Conservation (phyloP, 108 stramenopile species). For the Epipyxis sp. region DNA sequence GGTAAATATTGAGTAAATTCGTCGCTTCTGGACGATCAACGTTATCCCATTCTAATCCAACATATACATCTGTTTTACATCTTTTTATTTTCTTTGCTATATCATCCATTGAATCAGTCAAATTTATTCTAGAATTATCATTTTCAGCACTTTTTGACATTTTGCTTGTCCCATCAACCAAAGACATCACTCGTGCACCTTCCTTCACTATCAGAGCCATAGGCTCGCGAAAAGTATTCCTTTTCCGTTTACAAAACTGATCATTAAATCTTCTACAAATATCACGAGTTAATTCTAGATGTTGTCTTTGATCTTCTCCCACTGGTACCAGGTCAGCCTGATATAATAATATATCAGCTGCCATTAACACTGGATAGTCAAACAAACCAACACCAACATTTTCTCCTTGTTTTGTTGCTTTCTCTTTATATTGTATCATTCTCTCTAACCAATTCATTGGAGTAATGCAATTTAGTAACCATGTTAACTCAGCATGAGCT, state of each 20-base stretch:
- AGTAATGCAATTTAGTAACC: constrained; percentile 93
- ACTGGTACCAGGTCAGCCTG: constrained; percentile 89
- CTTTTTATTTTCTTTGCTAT: constrained; percentile 86
- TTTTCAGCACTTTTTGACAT: constrained; percentile 94
- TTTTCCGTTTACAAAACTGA: constrained; percentile 77
- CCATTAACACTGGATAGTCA: constrained; percentile 96
- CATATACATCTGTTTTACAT: constrained; percentile 87
- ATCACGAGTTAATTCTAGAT: constrained; percentile 96
- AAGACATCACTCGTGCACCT: constrained; percentile 94
- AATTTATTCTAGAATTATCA: constrained; percentile 86
- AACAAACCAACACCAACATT: constrained; percentile 87
- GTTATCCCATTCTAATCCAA: constrained; percentile 84
- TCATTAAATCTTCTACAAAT: constrained; percentile 90
- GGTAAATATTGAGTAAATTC: constrained; percentile 90
- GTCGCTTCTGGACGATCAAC: constrained; percentile 93
- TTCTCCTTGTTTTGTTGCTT: constrained; percentile 81
- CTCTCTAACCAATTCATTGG: constrained; percentile 98
- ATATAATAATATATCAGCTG: constrained; percentile 97
- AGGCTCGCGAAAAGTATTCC: constrained; percentile 71
- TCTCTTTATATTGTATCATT: constrained; percentile 99
- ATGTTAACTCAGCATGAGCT: constrained; percentile 92
- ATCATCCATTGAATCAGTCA: constrained; percentile 82
- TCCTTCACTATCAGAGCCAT: constrained; percentile 89
- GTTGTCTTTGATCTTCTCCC: constrained; percentile 90
- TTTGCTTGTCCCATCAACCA: constrained; percentile 88